A percentile compares a stretch with the other conserved stretches of the same genome.
phyloP scores from a whole-genome alignment of 208 protist species.

The Herpetomonas samuelpessoai region DNA sequence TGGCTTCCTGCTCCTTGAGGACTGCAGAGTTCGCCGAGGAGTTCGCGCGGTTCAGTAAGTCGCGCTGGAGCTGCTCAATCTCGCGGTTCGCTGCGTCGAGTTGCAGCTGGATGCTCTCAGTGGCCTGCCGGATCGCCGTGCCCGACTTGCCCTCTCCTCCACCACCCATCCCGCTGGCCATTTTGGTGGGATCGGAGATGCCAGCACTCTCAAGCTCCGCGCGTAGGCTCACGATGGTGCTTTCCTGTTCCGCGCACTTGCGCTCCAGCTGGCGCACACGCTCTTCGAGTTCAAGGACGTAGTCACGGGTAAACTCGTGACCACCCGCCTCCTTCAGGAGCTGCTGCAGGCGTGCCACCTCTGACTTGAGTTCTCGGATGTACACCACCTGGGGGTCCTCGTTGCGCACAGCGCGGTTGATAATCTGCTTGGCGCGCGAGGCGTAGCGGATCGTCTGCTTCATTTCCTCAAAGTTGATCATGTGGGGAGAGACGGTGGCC shows the following conservation, averaged over 20 bases:
- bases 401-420: conserved; percentile 89
- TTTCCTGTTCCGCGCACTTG: conserved; percentile 56
- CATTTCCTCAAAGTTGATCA: conserved; percentile 92
- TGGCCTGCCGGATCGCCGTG: conserved; percentile 5
- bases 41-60: conserved; percentile 4
- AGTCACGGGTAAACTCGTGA: conserved; percentile 63
- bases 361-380: conserved; percentile 45
- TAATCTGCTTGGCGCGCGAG: conserved; percentile 88
- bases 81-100: conserved; percentile 1
- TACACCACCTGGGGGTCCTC: conserved; percentile 86
- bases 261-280: conserved; percentile 34
- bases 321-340: conserved; percentile 53
- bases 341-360: conserved; percentile 59
- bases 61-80: conserved; percentile 10
- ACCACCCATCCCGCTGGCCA: neutral
- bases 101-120: neutral
- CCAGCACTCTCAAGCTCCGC: conserved; percentile 43
- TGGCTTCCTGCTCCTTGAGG: neutral
- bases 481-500: conserved; percentile 89
- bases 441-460: conserved; percentile 92
- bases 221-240: conserved; percentile 41
- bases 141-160: conserved; percentile 6
- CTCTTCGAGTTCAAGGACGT: conserved; percentile 51
- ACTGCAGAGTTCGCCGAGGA: neutral
- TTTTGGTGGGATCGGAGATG: conserved; percentile 18